Evolutionary conservation across 2,329 filamentous ascomycete genomes (phyloP).

Genomic region (Hypoxylon sp.): DNA sequence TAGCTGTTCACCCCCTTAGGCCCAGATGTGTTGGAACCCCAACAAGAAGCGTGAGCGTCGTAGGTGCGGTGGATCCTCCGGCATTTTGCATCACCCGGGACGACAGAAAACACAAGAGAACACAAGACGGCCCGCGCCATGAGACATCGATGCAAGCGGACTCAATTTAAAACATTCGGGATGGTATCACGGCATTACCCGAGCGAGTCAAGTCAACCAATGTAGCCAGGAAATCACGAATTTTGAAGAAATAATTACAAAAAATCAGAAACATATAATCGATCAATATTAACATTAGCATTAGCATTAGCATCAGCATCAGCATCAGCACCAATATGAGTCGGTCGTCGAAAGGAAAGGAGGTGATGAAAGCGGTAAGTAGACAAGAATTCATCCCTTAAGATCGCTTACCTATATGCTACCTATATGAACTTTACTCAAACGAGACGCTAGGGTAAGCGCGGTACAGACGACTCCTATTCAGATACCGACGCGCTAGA

Average conservation of each 20-base stretch:
- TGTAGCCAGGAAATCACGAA: too few relatives aligned
- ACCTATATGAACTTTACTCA: conserved; percentile 12
- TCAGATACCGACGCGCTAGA: conserved; percentile 30
- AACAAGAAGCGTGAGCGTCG: conserved; percentile 26
- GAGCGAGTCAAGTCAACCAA: conserved; percentile 8
- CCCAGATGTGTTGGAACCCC: conserved; percentile 33
- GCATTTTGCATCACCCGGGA: conserved; percentile 35
- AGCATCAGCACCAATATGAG: conserved; percentile 19
- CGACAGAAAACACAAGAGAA: conserved; percentile 21
- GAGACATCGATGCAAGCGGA: conserved; percentile 30
- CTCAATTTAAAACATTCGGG: conserved; percentile 21
- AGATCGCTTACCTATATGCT: background rate
- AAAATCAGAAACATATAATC: too few relatives aligned
- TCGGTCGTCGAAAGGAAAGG: conserved; percentile 26
- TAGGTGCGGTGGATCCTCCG: conserved; percentile 38
- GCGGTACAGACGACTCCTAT: conserved; percentile 22
- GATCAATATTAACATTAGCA: too few relatives aligned
- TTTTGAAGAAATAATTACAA: too few relatives aligned
- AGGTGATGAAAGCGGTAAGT: conserved; percentile 28
- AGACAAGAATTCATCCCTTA: background rate
- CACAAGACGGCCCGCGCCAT: conserved; percentile 26
- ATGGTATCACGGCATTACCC: conserved; percentile 6
- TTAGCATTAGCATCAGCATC: too few relatives aligned
- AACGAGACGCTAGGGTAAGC: conserved; percentile 29
- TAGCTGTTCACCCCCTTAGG: conserved; percentile 8